phyloP scores from a whole-genome alignment of 2,329 filamentous ascomycete species.

The Aspergillus spinulosporus region DNA sequence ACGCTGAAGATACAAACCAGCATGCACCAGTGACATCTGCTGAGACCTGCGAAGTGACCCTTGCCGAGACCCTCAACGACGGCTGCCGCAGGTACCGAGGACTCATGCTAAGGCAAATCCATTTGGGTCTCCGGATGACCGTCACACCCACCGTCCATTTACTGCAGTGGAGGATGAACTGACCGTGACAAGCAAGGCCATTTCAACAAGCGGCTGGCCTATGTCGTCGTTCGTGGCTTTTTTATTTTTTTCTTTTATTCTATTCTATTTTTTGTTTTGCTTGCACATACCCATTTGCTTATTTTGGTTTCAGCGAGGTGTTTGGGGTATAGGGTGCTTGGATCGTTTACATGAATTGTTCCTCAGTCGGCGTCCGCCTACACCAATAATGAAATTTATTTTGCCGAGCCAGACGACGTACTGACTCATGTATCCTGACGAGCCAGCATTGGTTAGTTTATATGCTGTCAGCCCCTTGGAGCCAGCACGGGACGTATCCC shows the following conservation, averaged over 20 bases:
- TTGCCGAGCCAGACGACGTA: neutral
- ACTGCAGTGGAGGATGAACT: neutral
- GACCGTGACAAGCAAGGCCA: neutral
- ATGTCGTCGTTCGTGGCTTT: neutral
- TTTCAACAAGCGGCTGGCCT: neutral
- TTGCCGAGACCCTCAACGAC: too few relatives aligned
- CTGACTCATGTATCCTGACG: neutral
- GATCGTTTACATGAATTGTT: neutral
- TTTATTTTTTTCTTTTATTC: neutral
- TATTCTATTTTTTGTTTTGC: neutral
- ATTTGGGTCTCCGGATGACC: too few relatives aligned
- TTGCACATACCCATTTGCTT: neutral
- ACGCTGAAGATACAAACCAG: too few relatives aligned
- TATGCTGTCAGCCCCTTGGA: neutral
- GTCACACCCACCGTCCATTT: too few relatives aligned
- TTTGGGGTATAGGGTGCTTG: constrained; percentile 5
- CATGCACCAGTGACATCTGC: too few relatives aligned
- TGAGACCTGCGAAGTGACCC: too few relatives aligned
- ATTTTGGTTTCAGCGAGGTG: neutral
- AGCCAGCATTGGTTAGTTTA: neutral
- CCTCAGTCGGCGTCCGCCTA: neutral
- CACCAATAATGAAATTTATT: neutral
- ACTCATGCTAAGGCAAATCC: too few relatives aligned
- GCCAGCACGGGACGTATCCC: neutral
- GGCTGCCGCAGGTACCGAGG: too few relatives aligned